Evolutionary conservation across 306 rosid genomes (phyloP), one percentile per base, ranked within the genome.

Genomic region (Nissolia schottii): DNA sequence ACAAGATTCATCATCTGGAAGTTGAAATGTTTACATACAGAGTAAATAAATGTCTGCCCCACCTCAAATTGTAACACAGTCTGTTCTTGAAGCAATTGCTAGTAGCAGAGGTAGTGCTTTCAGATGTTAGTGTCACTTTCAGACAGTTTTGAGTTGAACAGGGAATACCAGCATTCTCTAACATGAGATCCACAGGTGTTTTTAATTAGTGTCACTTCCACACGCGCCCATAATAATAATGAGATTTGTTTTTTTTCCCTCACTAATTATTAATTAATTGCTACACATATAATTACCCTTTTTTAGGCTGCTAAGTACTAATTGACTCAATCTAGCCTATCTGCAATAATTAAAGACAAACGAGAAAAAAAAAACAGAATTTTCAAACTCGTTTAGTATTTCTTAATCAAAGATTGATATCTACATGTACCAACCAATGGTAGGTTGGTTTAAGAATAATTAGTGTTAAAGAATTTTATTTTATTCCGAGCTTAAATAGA

Each of bases 221-320:
- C 90, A 87, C 75, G 87, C 92, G 87, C 86, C 89, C 85, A 85
- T 72, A 70, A 77, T 76, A 89, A 80, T 67, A 63, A 73, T 70
- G 16, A 74, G 16, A 18, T 46, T 73, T 84, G 73, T 60, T 64
- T 73, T 62, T 45, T 62, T 45, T 65, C 72, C 31, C 13, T 69
- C 71, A n/a, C 41, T 63, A 29, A 79, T 77, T 71, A 43, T 50
- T 73, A 49, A 43, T 50, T 73, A 49, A 25, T 59, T 60, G 43
- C 10, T 35, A 27, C 31, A 11, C 31, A 11, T 50, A 78, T 75
- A 77, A 66, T 72, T 60, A 40, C 77, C 23, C 54, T 68, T 77
- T 60, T 72, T 64, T 10, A 45, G 34, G 64, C 48, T 48, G 9
- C 40, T 37, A 29, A 13, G 70, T 68, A 45, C 38, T 53, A 54